Percentiles rank a stretch among this genome's conserved stretches.
phyloP scores from a whole-genome alignment of 192 early-diverging fungal genomes.

The Endogone sp. region DNA sequence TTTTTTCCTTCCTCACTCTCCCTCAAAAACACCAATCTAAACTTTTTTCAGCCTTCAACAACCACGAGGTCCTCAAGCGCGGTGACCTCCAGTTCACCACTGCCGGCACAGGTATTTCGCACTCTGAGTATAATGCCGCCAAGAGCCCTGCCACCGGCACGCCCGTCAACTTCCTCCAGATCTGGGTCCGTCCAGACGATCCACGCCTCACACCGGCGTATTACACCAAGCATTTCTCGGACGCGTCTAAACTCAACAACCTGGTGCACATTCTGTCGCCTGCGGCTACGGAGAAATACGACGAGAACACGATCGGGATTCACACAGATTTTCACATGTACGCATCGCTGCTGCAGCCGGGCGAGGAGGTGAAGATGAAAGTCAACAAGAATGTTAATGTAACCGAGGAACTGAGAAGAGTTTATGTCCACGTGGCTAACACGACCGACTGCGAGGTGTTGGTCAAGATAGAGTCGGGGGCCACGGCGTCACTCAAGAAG shows the following conservation, averaged over 20 bases:
- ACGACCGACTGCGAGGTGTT: background rate
- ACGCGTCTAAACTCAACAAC: slow-evolving; percentile 9
- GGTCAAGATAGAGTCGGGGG: slow-evolving; percentile 3
- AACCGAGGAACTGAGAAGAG: background rate
- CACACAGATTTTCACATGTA: slow-evolving; percentile 22
- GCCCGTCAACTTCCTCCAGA: slow-evolving; percentile 32
- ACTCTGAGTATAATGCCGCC: slow-evolving; percentile 32
- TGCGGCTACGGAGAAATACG: background rate
- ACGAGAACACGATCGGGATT: slow-evolving; percentile 10
- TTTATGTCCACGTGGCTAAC: slow-evolving; percentile 13
- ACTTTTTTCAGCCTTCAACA: slow-evolving; percentile 40
- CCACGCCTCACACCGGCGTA: slow-evolving; percentile 4
- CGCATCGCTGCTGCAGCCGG: slow-evolving; percentile 15
- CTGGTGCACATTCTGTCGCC: slow-evolving; percentile 13
- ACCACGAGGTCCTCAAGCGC: slow-evolving; percentile 27
- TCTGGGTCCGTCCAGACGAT: slow-evolving; percentile 21
- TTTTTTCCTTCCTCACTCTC: too few relatives aligned
- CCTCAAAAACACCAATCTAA: too few relatives aligned
- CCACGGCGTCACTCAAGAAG: background rate
- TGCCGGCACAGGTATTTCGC: slow-evolving; percentile 38
- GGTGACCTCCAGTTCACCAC: slow-evolving; percentile 37
- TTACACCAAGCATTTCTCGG: slow-evolving; percentile 12
- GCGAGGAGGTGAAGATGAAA: background rate
- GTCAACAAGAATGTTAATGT: slow-evolving; percentile 1
- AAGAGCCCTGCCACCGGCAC: background rate